Base-by-base conservation (phyloP, 257 asterid species). In the Knoxia roxburghii region DNA sequence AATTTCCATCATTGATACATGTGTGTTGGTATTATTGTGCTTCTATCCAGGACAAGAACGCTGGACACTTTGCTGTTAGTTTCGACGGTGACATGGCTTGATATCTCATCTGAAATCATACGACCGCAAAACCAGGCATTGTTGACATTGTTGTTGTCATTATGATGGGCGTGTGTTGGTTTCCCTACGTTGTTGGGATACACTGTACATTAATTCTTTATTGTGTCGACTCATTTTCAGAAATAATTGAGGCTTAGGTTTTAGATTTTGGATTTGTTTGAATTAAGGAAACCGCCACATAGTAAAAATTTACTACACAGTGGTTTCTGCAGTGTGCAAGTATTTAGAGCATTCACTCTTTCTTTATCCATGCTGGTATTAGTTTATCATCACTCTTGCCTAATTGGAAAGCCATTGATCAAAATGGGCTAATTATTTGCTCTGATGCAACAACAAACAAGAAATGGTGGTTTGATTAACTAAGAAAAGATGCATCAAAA, bases 1-100 rank as follows among this genome's bases (percentile, higher is more conserved):
- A 20, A 11, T 24, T 50, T 35, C 7, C 30, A 30, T 20, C 10
- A 15, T 39, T 53, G 24, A 17, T 33, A 21, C 21, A n/a, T 21
- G 1, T 3, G 5, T 21, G 18, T 21, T 54, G 55, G 4, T 8
- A 10, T 52, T 35, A 32, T 15, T 35, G 52, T 23, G 32, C 23
- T 43, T 2, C 48, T 48, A 3, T 72, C 79, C 87, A 94, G 99
- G 92, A 75, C 72, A 80, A 80, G 70, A 87, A 94, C 46, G 56
- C 80, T 1, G 96, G 96, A 29, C 85, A 80, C 74, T 94, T 77
- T 65, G 75, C 87, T 18, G 81, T 67, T 59, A 81, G 74, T 20
- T 88, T 77, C 7, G 86, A 75, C n/a, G 40, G 32, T 23, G 63
- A 65, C 39, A 41, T 15, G 69, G 52, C 57, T 21, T 51, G 54